Evolutionary conservation across 2,329 filamentous ascomycete species (phyloP), one percentile per base, ranked within the genome.

Genomic region (Fusarium palustre): DNA sequence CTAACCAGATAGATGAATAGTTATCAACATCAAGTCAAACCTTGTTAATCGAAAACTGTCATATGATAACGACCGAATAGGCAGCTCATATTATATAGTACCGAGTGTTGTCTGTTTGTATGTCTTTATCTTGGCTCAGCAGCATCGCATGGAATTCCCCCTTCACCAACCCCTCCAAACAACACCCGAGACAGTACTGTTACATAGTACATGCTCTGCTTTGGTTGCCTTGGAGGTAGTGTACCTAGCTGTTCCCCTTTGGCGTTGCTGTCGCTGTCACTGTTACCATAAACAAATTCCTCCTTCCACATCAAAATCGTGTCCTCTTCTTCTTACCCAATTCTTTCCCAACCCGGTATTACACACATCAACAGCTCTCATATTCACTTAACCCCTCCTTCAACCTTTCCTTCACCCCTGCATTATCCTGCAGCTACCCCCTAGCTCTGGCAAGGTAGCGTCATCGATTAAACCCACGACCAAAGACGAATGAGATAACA

Each of bases 381-480:
- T 42, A 22, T 8, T 18, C 7, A 15, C 22, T 43, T 31, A 45
- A 24, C 46, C 41, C 66, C 66, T 63, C 45, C 8, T 53, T 49
- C 31, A 36, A 25, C 25, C 18, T 50, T 20, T 31, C 28, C n/a
- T 42, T 45, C 15, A 67, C 56, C 66, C 66, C 62, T 70, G 54
- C 69, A 52, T 57, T 43, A 22, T 31, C 47, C 55, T 54, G 62
- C 54, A 70, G 66, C 62, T 68, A 41, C 45, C 28, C 33, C 48
- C 45, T 53, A 43, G 24, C 42, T 58, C 58, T 68, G 53, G 34
- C 59, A 62, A 61, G 49, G 59, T 55, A 70, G 69, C 69, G 69
- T 71, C 69, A 71, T 71, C 69, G 69, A 71, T 68, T 48, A 36
- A 60, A 55, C 43, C n/a, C 57, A 59, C 57, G 39, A 46, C 33